Evolutionary conservation across 108 stramenopile species (phyloP), one percentile per base, ranked within the genome.

Genomic region (Chaetoceros muelleri): DNA sequence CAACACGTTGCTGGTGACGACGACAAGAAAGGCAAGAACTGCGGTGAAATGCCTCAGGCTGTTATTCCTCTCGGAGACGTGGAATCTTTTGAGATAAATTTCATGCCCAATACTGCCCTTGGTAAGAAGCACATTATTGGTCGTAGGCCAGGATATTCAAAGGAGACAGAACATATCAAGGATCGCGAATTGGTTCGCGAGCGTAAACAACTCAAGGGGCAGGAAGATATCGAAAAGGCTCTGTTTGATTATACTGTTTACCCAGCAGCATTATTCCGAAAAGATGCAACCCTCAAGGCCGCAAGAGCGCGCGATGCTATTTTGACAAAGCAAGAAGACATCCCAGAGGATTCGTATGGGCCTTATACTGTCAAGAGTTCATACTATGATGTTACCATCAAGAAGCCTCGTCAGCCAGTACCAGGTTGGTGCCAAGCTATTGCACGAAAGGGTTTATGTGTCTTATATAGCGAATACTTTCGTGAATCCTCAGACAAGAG

Each of bases 211-310:
- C 75, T 90, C 51, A 83, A 86, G 65, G 89, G 76, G 34, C 84
- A 86, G 54, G 85, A 90, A 46, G 89, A 90, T 50, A 90, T 90
- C 23, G 89, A 85, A 64, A 84, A 84, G 59, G 89, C 89, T 26
- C 63, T 90, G 24, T 90, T 90, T 67, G 89, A 90, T 48, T 90
- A 86, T 59, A 90, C 89, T 0, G 75, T 90, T 58, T 90, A 90
- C 45, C 89, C 89, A 24, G 70, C 89, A 21, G 89, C 89, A 8
- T 66, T 90, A 1, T 84, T 90, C 67, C 84, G 79, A 40, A 90
- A 90, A 71, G 89, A 90, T 55, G 89, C 89, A 10, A 90, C 89
- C 24, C 53, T 90, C 50, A 86, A 84, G 72, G 84, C 89, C 5
- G 85, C 82, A 13, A 68, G 89, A 19, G 79, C 76, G 24, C 73